phyloP scores from a whole-genome alignment of 169 alveolate species.

The Eimeria falciformis region DNA sequence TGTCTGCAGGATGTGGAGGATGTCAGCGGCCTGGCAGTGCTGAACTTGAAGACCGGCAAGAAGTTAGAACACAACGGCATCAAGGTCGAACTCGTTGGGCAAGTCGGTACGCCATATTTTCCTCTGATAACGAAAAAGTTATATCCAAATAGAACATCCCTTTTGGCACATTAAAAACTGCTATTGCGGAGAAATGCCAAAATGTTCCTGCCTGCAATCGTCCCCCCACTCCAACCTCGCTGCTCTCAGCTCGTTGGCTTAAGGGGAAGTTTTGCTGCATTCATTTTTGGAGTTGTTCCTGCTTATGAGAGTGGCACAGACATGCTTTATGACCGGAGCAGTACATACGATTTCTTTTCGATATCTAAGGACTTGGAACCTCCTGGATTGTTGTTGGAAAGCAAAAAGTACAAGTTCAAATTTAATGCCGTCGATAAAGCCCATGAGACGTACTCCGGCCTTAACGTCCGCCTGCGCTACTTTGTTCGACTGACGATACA shows the following conservation, averaged over 20 bases:
- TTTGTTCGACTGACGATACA: slow-evolving; percentile 94
- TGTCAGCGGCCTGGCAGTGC: slow-evolving; percentile 93
- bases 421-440: slow-evolving; percentile 97
- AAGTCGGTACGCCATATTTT: slow-evolving; percentile 87
- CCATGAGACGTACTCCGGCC: slow-evolving; percentile 98
- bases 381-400: slow-evolving; percentile 95
- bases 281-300: neutral
- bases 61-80: slow-evolving; percentile 98
- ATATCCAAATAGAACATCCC: no score
- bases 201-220: no score
- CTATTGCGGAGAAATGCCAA: no score
- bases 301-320: slow-evolving; percentile 84
- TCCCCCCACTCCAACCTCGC: no score
- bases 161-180: no score
- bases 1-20: slow-evolving; percentile 90
- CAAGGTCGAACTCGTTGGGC: slow-evolving; percentile 97
- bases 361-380: slow-evolving; percentile 97
- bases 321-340: slow-evolving; percentile 91
- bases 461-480: slow-evolving; percentile 92
- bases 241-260: no score
- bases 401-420: slow-evolving; percentile 93
- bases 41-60: slow-evolving; percentile 94
- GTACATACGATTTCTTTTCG: slow-evolving; percentile 96
- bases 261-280: neutral
- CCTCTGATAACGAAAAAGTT: no score